These are phyloP conservation scores for Colletotrichum sp. DNA, from an alignment of 2,329 filamentous ascomycete genomes.

Conservation along the genomic window DNA sequence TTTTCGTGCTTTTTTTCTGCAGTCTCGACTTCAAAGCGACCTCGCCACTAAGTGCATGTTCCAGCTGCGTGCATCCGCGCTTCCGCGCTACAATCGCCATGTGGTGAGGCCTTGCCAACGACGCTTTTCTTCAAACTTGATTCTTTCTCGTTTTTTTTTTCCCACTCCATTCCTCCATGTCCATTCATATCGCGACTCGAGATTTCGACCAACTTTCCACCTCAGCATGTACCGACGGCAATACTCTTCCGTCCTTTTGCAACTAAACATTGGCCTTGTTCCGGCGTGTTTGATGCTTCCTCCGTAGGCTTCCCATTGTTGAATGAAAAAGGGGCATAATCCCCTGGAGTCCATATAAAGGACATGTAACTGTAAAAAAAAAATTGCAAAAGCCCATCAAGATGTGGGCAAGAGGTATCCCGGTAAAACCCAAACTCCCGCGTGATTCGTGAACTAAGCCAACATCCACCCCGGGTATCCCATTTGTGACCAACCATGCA, in stretches of 20 bases:
- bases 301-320: neutral
- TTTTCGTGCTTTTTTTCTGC: neutral
- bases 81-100: neutral
- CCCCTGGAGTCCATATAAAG: neutral
- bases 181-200: neutral
- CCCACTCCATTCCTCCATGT: neutral
- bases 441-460: neutral
- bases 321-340: neutral
- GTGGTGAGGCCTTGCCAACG: neutral
- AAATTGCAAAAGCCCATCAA: neutral
- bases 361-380: neutral
- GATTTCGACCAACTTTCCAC: neutral
- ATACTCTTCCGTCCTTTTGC: neutral
- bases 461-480: slow-evolving; percentile 6
- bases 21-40: neutral
- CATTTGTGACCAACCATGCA: slow-evolving; percentile 16
- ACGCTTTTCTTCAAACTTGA: neutral
- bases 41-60: neutral
- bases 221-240: neutral
- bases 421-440: neutral
- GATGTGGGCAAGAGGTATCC: neutral
- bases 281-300: neutral
- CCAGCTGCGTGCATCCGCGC: neutral
- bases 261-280: neutral
- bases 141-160: neutral